Evolutionary conservation across 2,329 filamentous ascomycete genomes (phyloP), one percentile per base, ranked within the genome.

Genomic region (Fusarium redolens): DNA sequence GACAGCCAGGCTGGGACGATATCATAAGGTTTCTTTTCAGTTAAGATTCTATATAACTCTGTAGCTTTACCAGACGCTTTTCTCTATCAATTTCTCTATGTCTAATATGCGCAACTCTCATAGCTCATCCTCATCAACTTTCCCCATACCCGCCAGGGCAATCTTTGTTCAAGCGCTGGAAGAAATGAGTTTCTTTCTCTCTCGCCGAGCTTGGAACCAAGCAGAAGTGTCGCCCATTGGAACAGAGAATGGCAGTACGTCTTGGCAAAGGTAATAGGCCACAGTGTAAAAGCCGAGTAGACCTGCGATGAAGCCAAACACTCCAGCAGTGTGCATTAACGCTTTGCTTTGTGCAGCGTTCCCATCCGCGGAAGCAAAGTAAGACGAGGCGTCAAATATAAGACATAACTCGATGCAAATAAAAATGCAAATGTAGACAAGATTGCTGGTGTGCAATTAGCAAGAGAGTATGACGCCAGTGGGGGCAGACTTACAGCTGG

Each of bases 341-440:
- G 55, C 68, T 4, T 38, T 56, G 25, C 56, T 35, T 12, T 50
- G 40, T 0, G 61, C 38, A 14, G 37, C 18, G 18, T 77, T 55
- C 5, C 77, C 72, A 45, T 77, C 76, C 7, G 72, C 76, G 9
- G 68, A 58, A 28, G 66, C 48, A 30, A 79, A 78, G 31, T 75
- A 68, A 5, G 72, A 68, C 0, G 63, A 44, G 3, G 66, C 69
- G 40, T 78, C 75, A 25, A 79, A 50, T 28, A 68, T 43, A 10
- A 77, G 56, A 38, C 75, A 78, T 13, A 77, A 30, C 33, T 79
- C 71, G 18, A 79, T 63, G 20, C 60, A 51, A 3, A 54, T 20
- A 40, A 78, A 79, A 17, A 79, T 69, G 48, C 47, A 45, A 14
- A 77, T 75, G 33, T 76, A 75, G 4, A 71, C 69, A 45, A 78